Base-by-base conservation (phyloP, 768 basidiomycete species). In the Cyclocybe cylindracea region DNA sequence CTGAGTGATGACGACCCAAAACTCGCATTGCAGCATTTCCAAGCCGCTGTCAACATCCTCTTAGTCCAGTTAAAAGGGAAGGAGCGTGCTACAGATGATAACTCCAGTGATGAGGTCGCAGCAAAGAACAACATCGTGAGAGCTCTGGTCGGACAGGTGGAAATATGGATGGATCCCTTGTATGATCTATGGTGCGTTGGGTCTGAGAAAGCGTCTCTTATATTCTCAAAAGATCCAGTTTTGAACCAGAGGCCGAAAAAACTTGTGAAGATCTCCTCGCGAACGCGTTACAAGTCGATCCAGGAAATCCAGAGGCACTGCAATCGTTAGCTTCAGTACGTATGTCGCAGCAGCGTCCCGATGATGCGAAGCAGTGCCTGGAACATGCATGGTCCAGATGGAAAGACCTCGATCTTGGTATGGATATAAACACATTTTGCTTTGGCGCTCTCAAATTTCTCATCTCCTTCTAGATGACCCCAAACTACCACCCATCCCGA, bases 131-230 rank as follows among this genome's bases (percentile, higher is more conserved):
- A 84, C 62, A 84, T 87, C 50, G 85, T 94, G 9, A 78, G 87
- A 37, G 91, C 91, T 7, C 78, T 94, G 16, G 78, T 94, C 31
- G 89, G 88, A 7, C 94, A 94, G 79, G 87, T 95, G 19, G 94
- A 96, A 65, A 89, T 95, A 11, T 97, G 94, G 94, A 96, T 97
- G 93, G 90, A 94, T 61, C 89, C 89, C 31, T 78, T 80, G 2
- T 86, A 87, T 58, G 92, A 95, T 76, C 75, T 96, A 44, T 95
- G 94, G 94, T 88, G 61, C 45, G 83, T 32, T 33, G 3, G 16
- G 13, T 36, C 7, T 16, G n/a, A 39, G 33, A 11, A 7, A 1
- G 39, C 18, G 11, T 32, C 10, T 44, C 9, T 34, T 24, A 24
- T 43, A 16, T 16, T 19, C 44, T 50, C 16, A 10, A 24, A 32